Evolutionary conservation across 192 early-diverging fungal genomes (phyloP), one percentile per base, ranked within the genome.

Genomic region (Nowakowskiella sp.): DNA sequence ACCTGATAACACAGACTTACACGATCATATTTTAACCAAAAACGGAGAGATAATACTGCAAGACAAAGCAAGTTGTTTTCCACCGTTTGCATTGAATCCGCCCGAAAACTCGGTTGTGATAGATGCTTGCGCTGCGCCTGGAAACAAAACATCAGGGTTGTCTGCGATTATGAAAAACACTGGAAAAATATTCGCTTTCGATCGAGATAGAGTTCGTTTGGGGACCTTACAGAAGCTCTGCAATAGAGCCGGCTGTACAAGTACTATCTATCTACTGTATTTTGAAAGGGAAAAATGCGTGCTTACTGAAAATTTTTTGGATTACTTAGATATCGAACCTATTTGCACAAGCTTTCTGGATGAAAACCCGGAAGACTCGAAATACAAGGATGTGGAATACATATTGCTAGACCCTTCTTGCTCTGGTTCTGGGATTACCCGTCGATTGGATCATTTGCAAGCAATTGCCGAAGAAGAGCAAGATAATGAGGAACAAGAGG

Each of bases 91-190:
- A 16, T 67, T 90, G 31, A 68, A 67, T 2, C 83, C 91, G 0
- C 67, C 73, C 9, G 10, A 27, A 29, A 57, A 62, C 32, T 48
- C 79, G 0, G 69, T 82, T 55, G 88, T 84, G 1, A 88, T 99
- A 39, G 95, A 99, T 61, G 91, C 85, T 5, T 99, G 93, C 62
- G 95, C 95, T 9, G 90, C 87, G 0, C 89, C 94, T 2, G 94
- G 92, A 21, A 99, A 99, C 72, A 99, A 99, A 62, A 99, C 95
- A 3, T 88, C 88, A 44, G 94, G 97, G 60, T 68, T 99, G 47
- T 84, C 85, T 3, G 86, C 88, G 49, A 69, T 92, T 24, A 89
- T 97, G 85, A 73, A 76, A 29, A 92, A 93, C 50, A 74, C 76
- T 5, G 95, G 92, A 8, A 77, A 64, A 29, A 88, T 99, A 42